Percentiles rank a stretch among this genome's conserved stretches.
Conservation (phyloP, 2,329 filamentous ascomycete genomes). For the Ophiostoma sp. region DNA sequence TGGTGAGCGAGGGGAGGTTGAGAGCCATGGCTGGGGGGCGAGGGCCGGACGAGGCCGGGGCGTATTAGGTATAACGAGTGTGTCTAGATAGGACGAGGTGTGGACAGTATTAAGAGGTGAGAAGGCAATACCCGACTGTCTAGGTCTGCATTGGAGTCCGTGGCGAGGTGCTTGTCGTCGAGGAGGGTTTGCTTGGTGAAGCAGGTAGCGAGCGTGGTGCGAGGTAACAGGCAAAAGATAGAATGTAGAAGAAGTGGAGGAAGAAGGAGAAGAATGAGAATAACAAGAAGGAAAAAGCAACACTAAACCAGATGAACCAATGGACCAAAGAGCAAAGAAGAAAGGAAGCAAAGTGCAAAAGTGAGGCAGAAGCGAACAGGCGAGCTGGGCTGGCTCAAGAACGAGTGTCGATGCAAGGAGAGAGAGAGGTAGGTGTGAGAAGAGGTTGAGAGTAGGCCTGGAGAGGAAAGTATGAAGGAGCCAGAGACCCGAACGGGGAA, state of each 20-base stretch:
- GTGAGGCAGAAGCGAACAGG: constrained; percentile 17
- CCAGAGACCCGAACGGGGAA: constrained; percentile 11
- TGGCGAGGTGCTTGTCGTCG: background rate
- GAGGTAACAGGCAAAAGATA: background rate
- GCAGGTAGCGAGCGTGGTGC: constrained; percentile 9
- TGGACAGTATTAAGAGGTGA: background rate
- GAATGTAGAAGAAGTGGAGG: background rate
- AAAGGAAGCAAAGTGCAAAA: background rate
- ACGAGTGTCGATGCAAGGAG: constrained; percentile 19
- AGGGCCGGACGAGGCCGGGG: constrained; percentile 18
- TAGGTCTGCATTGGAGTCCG: constrained; percentile 1
- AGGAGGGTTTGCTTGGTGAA: background rate
- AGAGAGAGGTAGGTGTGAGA: background rate
- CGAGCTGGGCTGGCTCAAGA: constrained; percentile 17
- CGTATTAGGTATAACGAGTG: constrained; percentile 6
- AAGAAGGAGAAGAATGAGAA: background rate
- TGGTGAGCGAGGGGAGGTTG: constrained; percentile 47
- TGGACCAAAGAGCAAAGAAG: background rate
- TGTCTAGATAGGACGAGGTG: background rate
- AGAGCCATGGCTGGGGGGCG: constrained; percentile 50
- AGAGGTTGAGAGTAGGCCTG: background rate
- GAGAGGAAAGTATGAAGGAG: constrained; percentile 12
- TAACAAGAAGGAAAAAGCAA: no score
- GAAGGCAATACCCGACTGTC: background rate
- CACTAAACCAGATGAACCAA: background rate